phyloP scores from a whole-genome alignment of 768 basidiomycete genomes.

The Pisolithus orientalis region DNA sequence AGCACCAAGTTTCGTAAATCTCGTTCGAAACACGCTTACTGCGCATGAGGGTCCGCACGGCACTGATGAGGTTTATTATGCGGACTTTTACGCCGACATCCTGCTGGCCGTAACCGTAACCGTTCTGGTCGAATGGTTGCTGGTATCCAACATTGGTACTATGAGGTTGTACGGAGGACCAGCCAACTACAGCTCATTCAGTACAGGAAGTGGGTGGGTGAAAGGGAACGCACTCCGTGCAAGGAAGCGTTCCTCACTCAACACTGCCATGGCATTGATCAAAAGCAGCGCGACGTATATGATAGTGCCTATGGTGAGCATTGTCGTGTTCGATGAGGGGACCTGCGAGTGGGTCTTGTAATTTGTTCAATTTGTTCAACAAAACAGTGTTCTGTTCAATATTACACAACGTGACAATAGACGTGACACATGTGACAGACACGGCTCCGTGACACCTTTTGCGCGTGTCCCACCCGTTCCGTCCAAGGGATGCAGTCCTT shows the following conservation, averaged over 20 bases:
- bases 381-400: constrained; percentile 15
- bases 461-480: constrained; percentile 6
- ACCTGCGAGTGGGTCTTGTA: constrained; percentile 1
- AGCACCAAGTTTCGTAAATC: constrained; percentile 7
- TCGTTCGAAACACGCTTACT: constrained; percentile 53
- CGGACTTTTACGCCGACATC: constrained; percentile 78
- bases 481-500: constrained; percentile 23
- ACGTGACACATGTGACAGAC: constrained; percentile 9
- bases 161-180: constrained; percentile 67
- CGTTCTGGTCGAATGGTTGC: constrained; percentile 62
- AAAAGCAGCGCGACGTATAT: constrained; percentile 84
- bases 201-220: constrained; percentile 3
- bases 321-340: constrained; percentile 23
- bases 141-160: constrained; percentile 51
- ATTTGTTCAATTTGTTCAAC: constrained; percentile 7
- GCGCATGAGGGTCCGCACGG: constrained; percentile 94
- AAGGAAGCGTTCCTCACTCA: constrained; percentile 95
- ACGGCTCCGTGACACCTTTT: constrained; percentile 11
- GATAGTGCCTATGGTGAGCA: constrained; percentile 63
- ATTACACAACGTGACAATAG: not conserved
- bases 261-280: constrained; percentile 90
- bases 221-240: constrained; percentile 63
- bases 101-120: constrained; percentile 45
- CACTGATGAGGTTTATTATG: constrained; percentile 87
- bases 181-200: constrained; percentile 62